phyloP scores from a whole-genome alignment of 345 rosid species.

The Rhodamnia rubescens region DNA sequence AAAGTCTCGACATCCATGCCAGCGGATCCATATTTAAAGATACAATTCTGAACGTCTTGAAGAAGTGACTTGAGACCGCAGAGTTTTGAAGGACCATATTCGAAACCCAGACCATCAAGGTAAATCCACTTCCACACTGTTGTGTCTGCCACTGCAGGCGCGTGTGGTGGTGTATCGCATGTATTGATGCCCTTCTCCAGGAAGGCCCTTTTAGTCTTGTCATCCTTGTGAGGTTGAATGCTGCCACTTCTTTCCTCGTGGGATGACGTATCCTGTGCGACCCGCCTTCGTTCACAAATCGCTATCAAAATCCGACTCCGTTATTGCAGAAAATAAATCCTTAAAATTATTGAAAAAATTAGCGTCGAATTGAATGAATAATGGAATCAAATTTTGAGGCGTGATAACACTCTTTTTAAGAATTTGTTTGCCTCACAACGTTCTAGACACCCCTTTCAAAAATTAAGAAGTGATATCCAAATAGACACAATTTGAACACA shows the following conservation, averaged over 20 bases:
- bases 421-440: too few species aligned
- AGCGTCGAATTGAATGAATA: too few species aligned
- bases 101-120: slow-evolving; percentile 77
- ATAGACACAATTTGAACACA: too few species aligned
- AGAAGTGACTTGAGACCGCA: slow-evolving; percentile 63
- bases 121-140: slow-evolving; percentile 84
- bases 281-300: too few species aligned
- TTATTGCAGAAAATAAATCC: too few species aligned
- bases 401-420: too few species aligned
- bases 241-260: slow-evolving; percentile 33
- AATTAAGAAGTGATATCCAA: too few species aligned
- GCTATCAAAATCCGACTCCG: too few species aligned
- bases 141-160: slow-evolving; percentile 40
- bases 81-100: slow-evolving; percentile 75
- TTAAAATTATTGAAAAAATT: too few species aligned
- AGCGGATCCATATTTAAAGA: too few species aligned
- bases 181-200: slow-evolving; percentile 99
- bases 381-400: not conserved
- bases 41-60: too few species aligned
- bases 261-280: slow-evolving; percentile 1
- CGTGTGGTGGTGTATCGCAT: slow-evolving; percentile 89
- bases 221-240: slow-evolving; percentile 41
- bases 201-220: slow-evolving; percentile 53
- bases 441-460: not conserved
- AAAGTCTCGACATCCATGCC: too few species aligned